phyloP scores from a whole-genome alignment of 805 yeast species.

The Ogataea nonfermentans region DNA sequence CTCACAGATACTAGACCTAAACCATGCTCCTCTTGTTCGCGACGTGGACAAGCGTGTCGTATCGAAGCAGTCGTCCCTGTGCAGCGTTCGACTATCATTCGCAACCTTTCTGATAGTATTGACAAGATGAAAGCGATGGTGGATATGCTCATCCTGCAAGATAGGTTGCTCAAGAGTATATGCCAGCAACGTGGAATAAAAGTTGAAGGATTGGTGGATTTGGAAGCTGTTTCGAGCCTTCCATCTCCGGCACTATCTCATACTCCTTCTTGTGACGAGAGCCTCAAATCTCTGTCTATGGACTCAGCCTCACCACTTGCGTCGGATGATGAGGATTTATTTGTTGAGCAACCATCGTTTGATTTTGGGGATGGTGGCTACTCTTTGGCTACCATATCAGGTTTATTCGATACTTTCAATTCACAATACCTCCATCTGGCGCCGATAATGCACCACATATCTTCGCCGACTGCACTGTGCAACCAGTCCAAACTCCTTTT shows the following conservation, averaged over 20 bases:
- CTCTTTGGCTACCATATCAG: constrained; percentile 14
- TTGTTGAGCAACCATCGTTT: constrained; percentile 6
- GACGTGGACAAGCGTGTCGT: constrained; percentile 50
- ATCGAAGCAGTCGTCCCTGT: constrained; percentile 56
- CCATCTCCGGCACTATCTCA: constrained; percentile 5
- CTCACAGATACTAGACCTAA: constrained; percentile 49
- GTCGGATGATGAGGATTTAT: constrained; percentile 5
- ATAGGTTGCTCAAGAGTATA: constrained; percentile 24
- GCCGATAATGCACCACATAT: constrained; percentile 27
- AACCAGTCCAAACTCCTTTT: constrained; percentile 27
- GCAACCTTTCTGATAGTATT: constrained; percentile 33
- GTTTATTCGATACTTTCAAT: constrained; percentile 23
- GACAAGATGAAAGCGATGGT: constrained; percentile 31
- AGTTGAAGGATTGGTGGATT: constrained; percentile 32
- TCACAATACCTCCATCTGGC: constrained; percentile 17
- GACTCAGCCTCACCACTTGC: constrained; percentile 7
- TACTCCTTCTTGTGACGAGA: constrained; percentile 3
- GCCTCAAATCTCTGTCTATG: constrained; percentile 6
- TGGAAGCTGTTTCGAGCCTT: constrained; percentile 15
- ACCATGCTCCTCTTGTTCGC: constrained; percentile 57
- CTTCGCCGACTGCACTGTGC: constrained; percentile 24
- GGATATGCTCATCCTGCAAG: constrained; percentile 28
- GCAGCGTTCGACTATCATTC: constrained; percentile 43
- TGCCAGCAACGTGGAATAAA: constrained; percentile 28
- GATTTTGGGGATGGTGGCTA: constrained; percentile 8